Base-by-base conservation (phyloP, 2,329 filamentous ascomycete species). In the Calcarisporium arbuscula region DNA sequence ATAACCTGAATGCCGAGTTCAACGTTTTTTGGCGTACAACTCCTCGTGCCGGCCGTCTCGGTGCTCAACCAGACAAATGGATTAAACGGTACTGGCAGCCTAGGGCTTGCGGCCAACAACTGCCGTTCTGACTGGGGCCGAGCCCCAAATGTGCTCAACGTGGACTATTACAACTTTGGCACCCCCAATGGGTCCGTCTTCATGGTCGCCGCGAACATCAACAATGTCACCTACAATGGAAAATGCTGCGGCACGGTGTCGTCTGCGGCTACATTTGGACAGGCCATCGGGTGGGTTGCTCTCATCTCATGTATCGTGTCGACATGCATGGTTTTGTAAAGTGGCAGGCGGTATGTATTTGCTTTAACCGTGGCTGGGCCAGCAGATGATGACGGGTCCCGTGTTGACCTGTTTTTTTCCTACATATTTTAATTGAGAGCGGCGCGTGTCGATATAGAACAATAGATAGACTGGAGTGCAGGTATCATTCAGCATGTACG, bases 1-100 rank as follows among this genome's bases (percentile, higher is more conserved):
- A 95, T 65, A 95, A 95, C 54, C 71, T 95, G 39, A 95, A 95
- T 56, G 72, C 82, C 39, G 72, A 88, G 45, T 74, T 94, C 42
- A 72, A 73, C 34, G 60, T 94, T 22, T 74, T n/a, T 80, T 3
- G 77, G 76, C 19, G 54, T 72, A 12, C 64, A 70, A 15, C 54
- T 92, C 29, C 64, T 88, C 7, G 80, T 92, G 10, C 86, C 86
- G 0, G 83, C 85, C 38, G 77, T 78, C 0, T 74, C 78, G 5
- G 54, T 80, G 26, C 61, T 90, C 37, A 85, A 85, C 48, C 61
- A 72, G 40, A 90, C 85, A 14, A 94, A 94, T 52, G 77, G 72
- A 10, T 70, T 69, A 10, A 67, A 64, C 2, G 82, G 82, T 12
- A 66, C 58, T 34, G 82, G 84, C 20, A 84, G 78, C 50, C 61